Percentiles rank a stretch among this genome's conserved stretches.
Evolutionary conservation across 164 flowering plant species (phyloP).

Genomic region (Litsea cubeba): DNA sequence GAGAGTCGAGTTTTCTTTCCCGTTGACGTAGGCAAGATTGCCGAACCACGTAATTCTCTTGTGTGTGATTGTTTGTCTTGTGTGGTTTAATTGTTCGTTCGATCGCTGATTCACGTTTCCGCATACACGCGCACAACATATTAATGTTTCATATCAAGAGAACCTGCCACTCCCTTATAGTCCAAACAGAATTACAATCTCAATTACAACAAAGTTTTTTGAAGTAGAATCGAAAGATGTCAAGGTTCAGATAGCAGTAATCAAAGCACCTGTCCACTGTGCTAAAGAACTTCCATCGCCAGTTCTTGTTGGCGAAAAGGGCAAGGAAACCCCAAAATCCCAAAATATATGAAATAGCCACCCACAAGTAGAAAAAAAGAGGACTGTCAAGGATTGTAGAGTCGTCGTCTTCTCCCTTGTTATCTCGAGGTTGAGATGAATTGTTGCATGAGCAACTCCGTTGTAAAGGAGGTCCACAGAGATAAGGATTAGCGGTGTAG

Average conservation of each 20-base stretch:
- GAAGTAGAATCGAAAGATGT: too few relatives aligned
- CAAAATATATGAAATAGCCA: conserved; percentile 3
- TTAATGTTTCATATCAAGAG: too few relatives aligned
- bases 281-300: conserved; percentile 3
- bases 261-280: background rate
- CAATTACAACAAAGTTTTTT: too few relatives aligned
- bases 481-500: background rate
- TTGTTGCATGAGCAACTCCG: background rate
- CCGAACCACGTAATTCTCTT: too few relatives aligned
- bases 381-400: background rate
- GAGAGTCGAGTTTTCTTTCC: too few relatives aligned
- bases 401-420: background rate
- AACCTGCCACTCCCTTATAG: too few relatives aligned
- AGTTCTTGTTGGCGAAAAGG: conserved; percentile 5
- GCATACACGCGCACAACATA: too few relatives aligned
- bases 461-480: background rate
- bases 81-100: too few relatives aligned
- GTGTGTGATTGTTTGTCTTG: too few relatives aligned
- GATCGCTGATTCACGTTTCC: too few relatives aligned
- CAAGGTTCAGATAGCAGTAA: background rate
- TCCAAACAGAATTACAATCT: too few relatives aligned
- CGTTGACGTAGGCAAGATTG: too few relatives aligned
- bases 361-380: background rate
- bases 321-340: conserved; percentile 8
- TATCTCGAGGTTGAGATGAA: background rate